A percentile compares a stretch with the other conserved stretches of the same genome.
Conservation (phyloP, 2,329 filamentous ascomycete species). For the Monosporascus sp. region DNA sequence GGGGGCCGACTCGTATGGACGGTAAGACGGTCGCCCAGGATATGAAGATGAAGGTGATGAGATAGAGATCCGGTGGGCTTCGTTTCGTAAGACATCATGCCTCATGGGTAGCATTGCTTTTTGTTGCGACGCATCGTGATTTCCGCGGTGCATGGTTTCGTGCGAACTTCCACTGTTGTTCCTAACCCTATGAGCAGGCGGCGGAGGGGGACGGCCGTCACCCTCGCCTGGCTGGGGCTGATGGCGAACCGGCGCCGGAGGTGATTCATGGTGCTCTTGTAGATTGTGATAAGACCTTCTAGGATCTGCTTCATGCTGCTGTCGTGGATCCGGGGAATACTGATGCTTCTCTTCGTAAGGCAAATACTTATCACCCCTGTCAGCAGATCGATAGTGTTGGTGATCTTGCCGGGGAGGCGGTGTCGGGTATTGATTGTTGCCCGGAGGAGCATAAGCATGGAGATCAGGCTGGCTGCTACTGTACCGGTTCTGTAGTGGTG, state of each 20-base stretch:
- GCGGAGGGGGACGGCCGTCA: conserved; percentile 47
- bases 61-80: conserved; percentile 50
- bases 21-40: conserved; percentile 50
- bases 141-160: conserved; percentile 36
- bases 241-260: conserved; percentile 14
- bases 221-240: conserved; percentile 34
- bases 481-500: conserved; percentile 30
- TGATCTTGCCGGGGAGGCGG: conserved; percentile 34
- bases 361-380: conserved; percentile 20
- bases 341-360: conserved; percentile 24
- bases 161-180: conserved; percentile 39
- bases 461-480: conserved; percentile 30
- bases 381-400: conserved; percentile 18
- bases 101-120: conserved; percentile 47
- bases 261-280: conserved; percentile 15
- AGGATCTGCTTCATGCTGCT: conserved; percentile 20
- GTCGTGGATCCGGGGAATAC: conserved; percentile 30
- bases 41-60: conserved; percentile 37
- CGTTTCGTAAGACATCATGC: conserved; percentile 52
- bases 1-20: conserved; percentile 44
- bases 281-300: conserved; percentile 15
- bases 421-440: conserved; percentile 26
- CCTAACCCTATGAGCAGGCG: conserved; percentile 49
- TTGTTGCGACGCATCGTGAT: conserved; percentile 36
- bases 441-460: conserved; percentile 27